phyloP scores from a whole-genome alignment of 2,329 filamentous ascomycete species.

The Calonectria montana region DNA sequence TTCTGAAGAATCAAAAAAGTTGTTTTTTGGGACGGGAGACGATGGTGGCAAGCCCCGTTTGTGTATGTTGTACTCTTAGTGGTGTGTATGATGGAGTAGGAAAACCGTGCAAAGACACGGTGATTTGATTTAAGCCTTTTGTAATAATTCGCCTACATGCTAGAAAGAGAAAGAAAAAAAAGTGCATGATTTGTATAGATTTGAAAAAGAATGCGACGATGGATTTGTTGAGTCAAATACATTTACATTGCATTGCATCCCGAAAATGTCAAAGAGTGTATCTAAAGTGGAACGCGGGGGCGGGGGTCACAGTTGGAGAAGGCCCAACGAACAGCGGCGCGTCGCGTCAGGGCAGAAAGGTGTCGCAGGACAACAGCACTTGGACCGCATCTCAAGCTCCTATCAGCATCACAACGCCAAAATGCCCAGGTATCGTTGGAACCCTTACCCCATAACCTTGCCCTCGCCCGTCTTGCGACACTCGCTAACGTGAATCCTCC shows the following conservation, averaged over 20 bases:
- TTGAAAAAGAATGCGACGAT: neutral
- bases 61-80: neutral
- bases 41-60: neutral
- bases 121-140: neutral
- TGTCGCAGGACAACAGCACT: conserved; percentile 15
- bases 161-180: neutral
- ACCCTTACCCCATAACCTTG: neutral
- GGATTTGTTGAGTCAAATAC: neutral
- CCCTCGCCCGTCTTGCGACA: neutral
- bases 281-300: conserved; percentile 30
- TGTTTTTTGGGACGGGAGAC: conserved; percentile 24
- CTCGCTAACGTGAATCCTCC: neutral
- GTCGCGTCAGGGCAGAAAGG: conserved; percentile 23
- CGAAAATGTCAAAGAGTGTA: neutral
- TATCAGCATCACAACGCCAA: conserved; percentile 26
- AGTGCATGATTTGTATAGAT: neutral
- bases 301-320: conserved; percentile 1
- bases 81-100: neutral
- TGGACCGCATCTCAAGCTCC: conserved; percentile 5
- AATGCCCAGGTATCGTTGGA: conserved; percentile 37
- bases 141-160: neutral
- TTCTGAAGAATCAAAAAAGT: conserved; percentile 38
- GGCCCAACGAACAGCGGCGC: conserved; percentile 10
- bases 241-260: neutral
- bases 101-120: neutral